A percentile compares a stretch with the other conserved stretches of the same genome.
Conservation (phyloP, 768 basidiomycete species). For the Lentinus tigrinus region DNA sequence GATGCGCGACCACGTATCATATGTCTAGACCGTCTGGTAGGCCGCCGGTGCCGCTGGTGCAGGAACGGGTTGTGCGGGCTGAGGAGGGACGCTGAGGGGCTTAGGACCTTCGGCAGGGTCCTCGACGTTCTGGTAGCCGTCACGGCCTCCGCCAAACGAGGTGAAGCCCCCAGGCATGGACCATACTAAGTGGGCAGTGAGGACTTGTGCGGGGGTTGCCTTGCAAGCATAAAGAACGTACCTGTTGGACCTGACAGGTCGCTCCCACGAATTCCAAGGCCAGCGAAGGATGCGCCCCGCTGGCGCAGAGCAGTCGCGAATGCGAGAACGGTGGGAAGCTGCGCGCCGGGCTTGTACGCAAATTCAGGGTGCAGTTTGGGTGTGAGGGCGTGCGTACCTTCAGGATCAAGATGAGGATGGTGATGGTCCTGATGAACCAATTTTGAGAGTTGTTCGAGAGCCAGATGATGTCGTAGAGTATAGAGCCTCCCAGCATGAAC, state of each 20-base stretch:
- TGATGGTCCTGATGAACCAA: slow-evolving; percentile 54
- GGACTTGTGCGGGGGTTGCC: background rate
- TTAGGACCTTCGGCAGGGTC: slow-evolving; percentile 27
- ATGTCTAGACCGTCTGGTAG: slow-evolving; percentile 34
- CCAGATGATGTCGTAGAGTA: slow-evolving; percentile 73
- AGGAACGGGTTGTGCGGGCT: slow-evolving; percentile 18
- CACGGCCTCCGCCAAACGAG: slow-evolving; percentile 26
- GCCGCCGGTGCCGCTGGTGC: slow-evolving; percentile 26
- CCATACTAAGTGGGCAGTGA: slow-evolving; percentile 32
- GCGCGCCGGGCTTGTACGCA: background rate
- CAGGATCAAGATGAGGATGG: slow-evolving; percentile 36
- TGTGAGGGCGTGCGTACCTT: slow-evolving; percentile 30
- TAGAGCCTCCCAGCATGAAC: slow-evolving; percentile 58
- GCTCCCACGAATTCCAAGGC: slow-evolving; percentile 32
- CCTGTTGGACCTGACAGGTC: slow-evolving; percentile 36
- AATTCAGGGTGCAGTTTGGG: background rate
- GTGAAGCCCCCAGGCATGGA: slow-evolving; percentile 44
- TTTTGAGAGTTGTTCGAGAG: slow-evolving; percentile 54
- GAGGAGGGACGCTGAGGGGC: slow-evolving; percentile 23
- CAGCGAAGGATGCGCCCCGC: slow-evolving; percentile 34
- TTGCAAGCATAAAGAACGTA: slow-evolving; percentile 5
- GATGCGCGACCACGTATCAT: too few species aligned
- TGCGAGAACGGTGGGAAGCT: slow-evolving; percentile 38
- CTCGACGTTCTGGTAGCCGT: slow-evolving; percentile 38
- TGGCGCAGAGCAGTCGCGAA: slow-evolving; percentile 34